phyloP scores from a whole-genome alignment of 495 filamentous ascomycete genomes.

The Xylona heveae region DNA sequence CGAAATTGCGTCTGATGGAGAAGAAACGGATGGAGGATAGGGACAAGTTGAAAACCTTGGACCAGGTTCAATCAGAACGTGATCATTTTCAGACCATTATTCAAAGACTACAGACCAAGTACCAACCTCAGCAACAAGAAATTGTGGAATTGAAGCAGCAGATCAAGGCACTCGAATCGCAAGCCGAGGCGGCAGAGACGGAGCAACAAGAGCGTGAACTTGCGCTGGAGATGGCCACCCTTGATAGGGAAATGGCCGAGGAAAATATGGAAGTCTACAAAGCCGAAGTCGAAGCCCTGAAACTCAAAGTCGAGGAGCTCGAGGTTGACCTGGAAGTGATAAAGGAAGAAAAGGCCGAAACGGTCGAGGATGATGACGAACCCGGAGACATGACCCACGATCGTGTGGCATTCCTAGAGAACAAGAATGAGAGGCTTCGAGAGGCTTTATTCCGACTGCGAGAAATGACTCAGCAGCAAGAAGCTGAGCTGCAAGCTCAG shows the following conservation, averaged over 20 bases:
- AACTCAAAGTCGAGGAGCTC: slow-evolving; percentile 57
- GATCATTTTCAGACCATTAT: slow-evolving; percentile 81
- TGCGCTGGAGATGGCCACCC: slow-evolving; percentile 62
- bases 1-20: slow-evolving; percentile 57
- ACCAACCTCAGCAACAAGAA: slow-evolving; percentile 69
- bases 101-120: slow-evolving; percentile 78
- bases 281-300: slow-evolving; percentile 58
- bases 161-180: slow-evolving; percentile 51
- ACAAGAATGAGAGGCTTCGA: slow-evolving; percentile 67
- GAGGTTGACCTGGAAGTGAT: slow-evolving; percentile 75
- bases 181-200: slow-evolving; percentile 44
- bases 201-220: slow-evolving; percentile 67
- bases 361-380: slow-evolving; percentile 62
- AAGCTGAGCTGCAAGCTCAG: slow-evolving; percentile 43
- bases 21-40: slow-evolving; percentile 67
- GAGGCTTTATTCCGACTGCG: slow-evolving; percentile 68
- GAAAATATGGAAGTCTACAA: slow-evolving; percentile 67
- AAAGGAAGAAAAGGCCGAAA: slow-evolving; percentile 67
- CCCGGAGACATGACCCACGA: slow-evolving; percentile 71
- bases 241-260: slow-evolving; percentile 94
- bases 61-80: slow-evolving; percentile 54
- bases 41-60: slow-evolving; percentile 65
- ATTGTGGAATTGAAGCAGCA: slow-evolving; percentile 51
- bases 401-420: slow-evolving; percentile 81
- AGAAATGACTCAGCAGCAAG: slow-evolving; percentile 70